These are phyloP conservation scores for Alternaria alternata DNA, from an alignment of 2,329 filamentous ascomycete species.

Conservation along the genomic window DNA sequence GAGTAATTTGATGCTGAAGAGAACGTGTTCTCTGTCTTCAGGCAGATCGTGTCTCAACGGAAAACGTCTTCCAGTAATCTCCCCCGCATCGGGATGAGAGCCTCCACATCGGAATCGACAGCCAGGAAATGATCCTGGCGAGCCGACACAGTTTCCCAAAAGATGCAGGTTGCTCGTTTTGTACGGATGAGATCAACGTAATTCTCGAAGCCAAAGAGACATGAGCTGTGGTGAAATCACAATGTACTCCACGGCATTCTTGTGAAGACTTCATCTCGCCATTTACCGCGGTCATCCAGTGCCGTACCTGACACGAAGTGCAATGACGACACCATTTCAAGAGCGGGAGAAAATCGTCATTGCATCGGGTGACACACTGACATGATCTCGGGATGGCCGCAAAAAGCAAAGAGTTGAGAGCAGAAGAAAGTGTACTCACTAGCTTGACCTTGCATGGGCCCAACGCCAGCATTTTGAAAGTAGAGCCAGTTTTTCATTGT, in stretches of 20 bases:
- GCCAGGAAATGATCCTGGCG: not conserved
- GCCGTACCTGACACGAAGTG: not conserved
- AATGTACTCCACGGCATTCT: not conserved
- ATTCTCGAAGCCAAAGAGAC: not conserved
- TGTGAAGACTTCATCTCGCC: not conserved
- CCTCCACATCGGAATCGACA: not conserved
- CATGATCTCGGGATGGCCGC: not conserved
- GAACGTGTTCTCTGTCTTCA: not conserved
- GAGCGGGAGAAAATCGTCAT: not conserved
- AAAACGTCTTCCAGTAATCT: not conserved
- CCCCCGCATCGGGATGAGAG: not conserved
- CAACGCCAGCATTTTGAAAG: slow-evolving; percentile 78
- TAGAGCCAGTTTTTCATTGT: slow-evolving; percentile 78
- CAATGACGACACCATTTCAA: not conserved
- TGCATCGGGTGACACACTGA: not conserved
- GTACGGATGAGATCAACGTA: not conserved
- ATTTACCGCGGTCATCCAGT: not conserved
- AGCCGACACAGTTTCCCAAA: not conserved
- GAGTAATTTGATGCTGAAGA: not conserved
- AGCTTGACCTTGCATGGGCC: slow-evolving; percentile 83
- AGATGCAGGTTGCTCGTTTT: not conserved
- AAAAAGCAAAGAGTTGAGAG: not conserved
- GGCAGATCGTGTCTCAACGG: not conserved
- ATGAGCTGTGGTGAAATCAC: not conserved
- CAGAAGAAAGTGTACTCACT: slow-evolving; percentile 35